phyloP scores from a whole-genome alignment of 768 basidiomycete species.

The Piloderma croceum region DNA sequence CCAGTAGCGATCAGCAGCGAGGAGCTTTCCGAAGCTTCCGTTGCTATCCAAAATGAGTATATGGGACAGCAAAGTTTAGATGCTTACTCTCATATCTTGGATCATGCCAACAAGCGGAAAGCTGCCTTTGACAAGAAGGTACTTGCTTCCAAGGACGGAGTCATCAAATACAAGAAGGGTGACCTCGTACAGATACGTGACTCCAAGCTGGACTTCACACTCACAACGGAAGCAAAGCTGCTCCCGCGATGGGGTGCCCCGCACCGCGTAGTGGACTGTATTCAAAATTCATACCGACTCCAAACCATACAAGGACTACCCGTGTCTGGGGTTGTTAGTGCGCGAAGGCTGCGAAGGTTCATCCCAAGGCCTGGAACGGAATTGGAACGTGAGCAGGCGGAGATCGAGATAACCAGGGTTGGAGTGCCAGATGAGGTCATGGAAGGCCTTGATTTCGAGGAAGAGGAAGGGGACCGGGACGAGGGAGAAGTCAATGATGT shows the following conservation, averaged over 20 bases:
- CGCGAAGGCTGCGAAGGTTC: constrained; percentile 13
- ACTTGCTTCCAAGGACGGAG: no score
- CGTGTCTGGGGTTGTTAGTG: constrained; percentile 7
- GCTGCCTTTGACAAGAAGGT: constrained; percentile 24
- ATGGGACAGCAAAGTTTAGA: constrained; percentile 22
- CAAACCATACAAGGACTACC: constrained; percentile 13
- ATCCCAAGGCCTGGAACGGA: not conserved
- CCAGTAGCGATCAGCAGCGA: no score
- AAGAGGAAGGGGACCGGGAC: no score
- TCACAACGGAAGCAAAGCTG: constrained; percentile 24
- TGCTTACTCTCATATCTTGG: constrained; percentile 13
- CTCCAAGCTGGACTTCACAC: constrained; percentile 16
- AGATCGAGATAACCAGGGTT: no score
- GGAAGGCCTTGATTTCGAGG: no score
- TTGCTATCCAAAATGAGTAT: constrained; percentile 22
- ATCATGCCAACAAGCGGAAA: constrained; percentile 22
- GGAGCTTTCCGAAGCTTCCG: constrained; percentile 3
- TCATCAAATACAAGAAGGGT: constrained; percentile 20
- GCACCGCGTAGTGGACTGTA: constrained; percentile 8
- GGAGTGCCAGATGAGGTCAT: no score
- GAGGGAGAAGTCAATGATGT: no score
- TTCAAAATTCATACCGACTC: constrained; percentile 20
- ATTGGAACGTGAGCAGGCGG: not conserved
- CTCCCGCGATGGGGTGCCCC: constrained; percentile 27
- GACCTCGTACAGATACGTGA: constrained; percentile 28